Base-by-base conservation (phyloP, 2,329 filamentous ascomycete species). In the Corniculantispora saksenae region DNA sequence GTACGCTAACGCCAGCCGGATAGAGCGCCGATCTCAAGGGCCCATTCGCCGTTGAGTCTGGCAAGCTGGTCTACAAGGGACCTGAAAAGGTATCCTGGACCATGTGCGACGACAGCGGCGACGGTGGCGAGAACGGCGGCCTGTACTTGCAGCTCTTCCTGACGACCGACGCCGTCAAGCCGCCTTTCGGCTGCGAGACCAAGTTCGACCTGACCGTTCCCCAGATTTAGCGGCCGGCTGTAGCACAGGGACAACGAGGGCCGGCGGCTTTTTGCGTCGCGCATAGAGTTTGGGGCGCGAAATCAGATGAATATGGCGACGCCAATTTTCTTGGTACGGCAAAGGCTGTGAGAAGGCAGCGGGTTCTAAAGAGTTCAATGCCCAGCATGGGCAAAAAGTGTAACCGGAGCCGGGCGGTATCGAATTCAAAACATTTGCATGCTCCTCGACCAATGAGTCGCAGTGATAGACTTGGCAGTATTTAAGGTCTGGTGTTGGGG, bases 51-150 rank as follows among this genome's bases (percentile, higher is more conserved):
- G 54, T 64, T 15, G 62, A 64, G 25, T 43, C 27, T 6, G 62
- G 55, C 43, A 64, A 59, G 43, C 54, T 64, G n/a, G 54, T 64
- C 10, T 61, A 62, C 60, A 62, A 62, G 48, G 60, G 51, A n/a
- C 17, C 50, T 3, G 50, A 62, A 23, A 55, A 55, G 40, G 38
- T 55, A 3, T 55, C 48, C 13, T 62, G 60, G 50, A 62, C 51
- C 17, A 62, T 61, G 58, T 61, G 58, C 32, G 7, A 15, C 7
- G 58, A 53, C 15, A 61, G 48, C 58, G 58, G 58, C 23, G 55
- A 58, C 27, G 45, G 29, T 3, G 45, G 43, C 8, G 47, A 40
- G 48, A 51, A 27, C 15, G 58, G n/a, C 15, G 58, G n/a, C 32
- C 7, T 50, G 32, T 61, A 53, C 23, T 6, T 61, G 45, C 45